These are phyloP conservation scores for Trichoderma harzianum DNA, from an alignment of 2,329 filamentous ascomycete species.

Conservation along the genomic window DNA sequence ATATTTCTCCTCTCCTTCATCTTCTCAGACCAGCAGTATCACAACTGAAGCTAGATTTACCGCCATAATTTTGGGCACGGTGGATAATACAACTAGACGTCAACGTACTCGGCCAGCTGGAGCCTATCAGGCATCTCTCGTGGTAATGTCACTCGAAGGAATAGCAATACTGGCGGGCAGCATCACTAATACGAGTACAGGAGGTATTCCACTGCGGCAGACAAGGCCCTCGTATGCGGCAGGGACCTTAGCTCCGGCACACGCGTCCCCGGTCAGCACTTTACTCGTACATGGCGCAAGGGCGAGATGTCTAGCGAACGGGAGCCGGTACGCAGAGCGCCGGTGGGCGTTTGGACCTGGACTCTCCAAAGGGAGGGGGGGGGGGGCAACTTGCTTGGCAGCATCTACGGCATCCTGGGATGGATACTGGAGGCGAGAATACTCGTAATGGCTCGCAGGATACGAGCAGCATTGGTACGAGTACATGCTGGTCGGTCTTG, in stretches of 20 bases:
- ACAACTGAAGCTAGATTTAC: background rate
- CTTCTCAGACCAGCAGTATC: background rate
- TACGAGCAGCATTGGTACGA: background rate
- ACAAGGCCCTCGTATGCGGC: background rate
- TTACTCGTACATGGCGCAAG: constrained; percentile 1
- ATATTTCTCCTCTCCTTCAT: background rate
- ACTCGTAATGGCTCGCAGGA: background rate
- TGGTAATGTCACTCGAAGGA: background rate
- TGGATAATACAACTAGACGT: background rate
- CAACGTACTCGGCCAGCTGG: background rate
- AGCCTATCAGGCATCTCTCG: background rate
- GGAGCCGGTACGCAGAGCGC: background rate
- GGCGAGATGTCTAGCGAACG: background rate
- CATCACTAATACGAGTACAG: background rate
- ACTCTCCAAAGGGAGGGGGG: background rate
- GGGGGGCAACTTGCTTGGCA: background rate
- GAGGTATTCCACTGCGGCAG: background rate
- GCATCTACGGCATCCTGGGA: background rate
- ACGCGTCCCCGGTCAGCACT: constrained; percentile 7
- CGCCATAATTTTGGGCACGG: background rate
- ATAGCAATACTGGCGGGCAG: background rate
- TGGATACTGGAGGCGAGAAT: background rate
- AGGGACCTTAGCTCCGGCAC: constrained; percentile 9
- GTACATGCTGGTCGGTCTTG: background rate
- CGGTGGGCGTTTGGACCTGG: background rate